These are phyloP conservation scores for Floccularia luteovirens DNA, from an alignment of 768 basidiomycete genomes.

Conservation along the genomic window DNA sequence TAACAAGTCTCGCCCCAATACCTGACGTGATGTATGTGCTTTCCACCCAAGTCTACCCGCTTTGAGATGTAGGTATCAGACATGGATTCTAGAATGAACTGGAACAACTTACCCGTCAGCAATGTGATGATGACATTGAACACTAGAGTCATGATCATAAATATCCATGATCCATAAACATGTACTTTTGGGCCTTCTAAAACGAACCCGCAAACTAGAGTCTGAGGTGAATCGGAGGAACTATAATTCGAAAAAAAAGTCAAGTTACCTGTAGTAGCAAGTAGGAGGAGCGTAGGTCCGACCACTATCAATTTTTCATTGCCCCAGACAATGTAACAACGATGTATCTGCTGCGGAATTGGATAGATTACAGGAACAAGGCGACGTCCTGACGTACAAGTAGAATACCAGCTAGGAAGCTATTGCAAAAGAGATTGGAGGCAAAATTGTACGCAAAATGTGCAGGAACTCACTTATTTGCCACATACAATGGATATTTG, in stretches of 20 bases:
- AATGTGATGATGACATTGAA: background rate
- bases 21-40: background rate
- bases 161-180: background rate
- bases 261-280: conserved; percentile 8
- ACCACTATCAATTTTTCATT: conserved; percentile 6
- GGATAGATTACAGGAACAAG: background rate
- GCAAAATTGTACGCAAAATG: background rate
- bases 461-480: conserved; percentile 8
- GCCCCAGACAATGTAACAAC: conserved; percentile 12
- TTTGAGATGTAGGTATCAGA: background rate
- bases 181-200: conserved; percentile 5
- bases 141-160: background rate
- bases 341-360: conserved; percentile 8
- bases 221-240: background rate
- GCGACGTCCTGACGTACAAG: conserved; percentile 4
- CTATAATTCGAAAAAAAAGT: background rate
- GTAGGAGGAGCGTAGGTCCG: conserved; percentile 8
- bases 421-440: background rate
- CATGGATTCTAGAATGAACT: background rate
- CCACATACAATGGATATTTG: conserved; percentile 11
- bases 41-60: background rate
- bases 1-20: background rate
- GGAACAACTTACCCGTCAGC: background rate
- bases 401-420: conserved; percentile 9
- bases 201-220: conserved; percentile 10